These are phyloP conservation scores for Lycium ferocissimum DNA, from an alignment of 257 asterid species.

Conservation along the genomic window DNA sequence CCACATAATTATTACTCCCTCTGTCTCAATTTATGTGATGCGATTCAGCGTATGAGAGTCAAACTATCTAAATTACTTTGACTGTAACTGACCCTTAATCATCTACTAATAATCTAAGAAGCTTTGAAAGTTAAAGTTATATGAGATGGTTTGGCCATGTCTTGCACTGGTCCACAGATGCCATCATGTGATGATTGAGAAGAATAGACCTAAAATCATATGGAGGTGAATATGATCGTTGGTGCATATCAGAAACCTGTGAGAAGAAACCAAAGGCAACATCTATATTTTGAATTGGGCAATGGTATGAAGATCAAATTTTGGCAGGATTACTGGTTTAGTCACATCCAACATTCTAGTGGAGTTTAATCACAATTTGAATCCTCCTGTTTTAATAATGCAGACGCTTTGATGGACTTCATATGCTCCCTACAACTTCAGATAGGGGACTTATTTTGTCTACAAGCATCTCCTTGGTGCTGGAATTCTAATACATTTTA, in stretches of 20 bases:
- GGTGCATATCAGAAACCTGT: background rate
- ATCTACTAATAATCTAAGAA: slow-evolving; percentile 7
- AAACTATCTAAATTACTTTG: too few species aligned
- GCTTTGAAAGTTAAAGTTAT: background rate
- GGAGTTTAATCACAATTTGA: too few species aligned
- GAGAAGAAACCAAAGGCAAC: slow-evolving; percentile 3
- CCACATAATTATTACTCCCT: background rate
- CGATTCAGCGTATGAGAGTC: too few species aligned
- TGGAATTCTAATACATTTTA: too few species aligned
- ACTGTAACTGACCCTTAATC: slow-evolving; percentile 15
- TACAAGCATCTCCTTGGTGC: too few species aligned
- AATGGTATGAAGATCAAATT: background rate
- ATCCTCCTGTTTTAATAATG: too few species aligned
- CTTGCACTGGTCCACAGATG: background rate
- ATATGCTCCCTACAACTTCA: too few species aligned
- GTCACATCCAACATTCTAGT: too few species aligned
- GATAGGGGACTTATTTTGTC: too few species aligned
- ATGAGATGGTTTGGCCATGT: slow-evolving; percentile 11
- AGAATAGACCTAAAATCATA: slow-evolving; percentile 13
- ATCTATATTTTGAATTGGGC: background rate
- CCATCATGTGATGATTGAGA: slow-evolving; percentile 4
- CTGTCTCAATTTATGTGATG: too few species aligned
- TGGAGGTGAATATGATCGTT: background rate
- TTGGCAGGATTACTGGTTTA: background rate
- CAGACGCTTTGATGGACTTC: too few species aligned